Conservation (phyloP, 2,329 filamentous ascomycete genomes). For the Colletotrichum melonis region DNA sequence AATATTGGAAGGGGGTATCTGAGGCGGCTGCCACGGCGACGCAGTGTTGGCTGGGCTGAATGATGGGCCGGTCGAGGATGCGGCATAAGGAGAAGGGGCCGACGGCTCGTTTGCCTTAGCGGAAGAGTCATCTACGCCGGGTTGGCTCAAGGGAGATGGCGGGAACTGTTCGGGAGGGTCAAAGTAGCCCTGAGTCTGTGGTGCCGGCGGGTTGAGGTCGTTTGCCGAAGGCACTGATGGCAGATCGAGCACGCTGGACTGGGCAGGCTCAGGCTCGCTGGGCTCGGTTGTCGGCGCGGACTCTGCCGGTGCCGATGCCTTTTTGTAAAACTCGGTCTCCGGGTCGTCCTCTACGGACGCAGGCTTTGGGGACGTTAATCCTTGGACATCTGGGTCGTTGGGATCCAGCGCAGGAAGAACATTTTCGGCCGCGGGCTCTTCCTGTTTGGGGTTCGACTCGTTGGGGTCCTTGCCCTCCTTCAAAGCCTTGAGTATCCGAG, state of each 20-base stretch:
- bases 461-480: conserved; percentile 95
- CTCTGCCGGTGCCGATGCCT: conserved; percentile 41
- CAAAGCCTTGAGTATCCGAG: conserved; percentile 89
- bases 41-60: conserved; percentile 24
- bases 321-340: conserved; percentile 50
- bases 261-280: conserved; percentile 20
- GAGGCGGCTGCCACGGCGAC: conserved; percentile 26
- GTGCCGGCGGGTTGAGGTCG: conserved; percentile 31
- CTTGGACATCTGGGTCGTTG: conserved; percentile 73
- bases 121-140: conserved; percentile 43
- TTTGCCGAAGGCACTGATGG: conserved; percentile 28
- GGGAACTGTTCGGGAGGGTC: conserved; percentile 46
- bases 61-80: conserved; percentile 25
- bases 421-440: conserved; percentile 60
- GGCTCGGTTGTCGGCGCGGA: conserved; percentile 41
- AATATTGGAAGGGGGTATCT: background rate
- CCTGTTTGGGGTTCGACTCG: conserved; percentile 81
- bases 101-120: conserved; percentile 5
- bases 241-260: conserved; percentile 26
- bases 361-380: conserved; percentile 55
- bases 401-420: conserved; percentile 64
- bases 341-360: conserved; percentile 65
- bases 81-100: conserved; percentile 25
- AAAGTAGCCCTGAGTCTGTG: conserved; percentile 46
- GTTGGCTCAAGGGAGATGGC: conserved; percentile 49